Base-by-base conservation (phyloP, 331 rosid genomes). In the Cydonia oblonga region DNA sequence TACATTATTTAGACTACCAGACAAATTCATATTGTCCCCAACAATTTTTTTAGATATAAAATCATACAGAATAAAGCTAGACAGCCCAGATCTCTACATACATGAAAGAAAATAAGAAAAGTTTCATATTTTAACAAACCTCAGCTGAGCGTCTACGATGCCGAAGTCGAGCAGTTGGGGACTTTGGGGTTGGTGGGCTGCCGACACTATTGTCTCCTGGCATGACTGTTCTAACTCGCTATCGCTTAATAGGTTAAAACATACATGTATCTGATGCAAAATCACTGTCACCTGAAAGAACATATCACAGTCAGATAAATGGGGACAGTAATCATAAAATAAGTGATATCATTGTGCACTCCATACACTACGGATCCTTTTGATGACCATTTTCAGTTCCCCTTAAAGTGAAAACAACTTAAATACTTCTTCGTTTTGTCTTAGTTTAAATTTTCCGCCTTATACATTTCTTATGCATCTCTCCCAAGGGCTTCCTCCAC, bases 111-210 rank as follows among this genome's bases (percentile, higher is more conserved):
- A 66, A 29, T 20, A 65, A 42, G 49, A 4, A 70, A 66, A 73
- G 60, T 7, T 10, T 35, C 54, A 35, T 64, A 83, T 23, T 54
- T 53, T 38, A 79, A 72, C 42, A 44, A 79, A 95, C 99, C 97
- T 95, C 99, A 80, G 81, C 86, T 73, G 96, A 85, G 73, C 97
- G 97, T 81, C 80, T 89, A 11, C 99, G 97, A 70, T 95, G 91
- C 80, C 99, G 88, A 75, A 71, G 69, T 59, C 96, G 90, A 59
- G 78, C 79, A 56, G 81, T 62, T 38, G 75, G 75, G 28, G 75
- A 71, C 67, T 22, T 64, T 7, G 95, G 80, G 58, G 85, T 68
- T 64, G 90, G 66, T 11, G 88, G 77, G 29, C 57, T 38, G 74
- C 77, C 75, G 9, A 83, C 24, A 78, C 62, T 73, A 70, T 72